phyloP scores from a whole-genome alignment of 768 basidiomycete genomes.

The Amanita thiersii region DNA sequence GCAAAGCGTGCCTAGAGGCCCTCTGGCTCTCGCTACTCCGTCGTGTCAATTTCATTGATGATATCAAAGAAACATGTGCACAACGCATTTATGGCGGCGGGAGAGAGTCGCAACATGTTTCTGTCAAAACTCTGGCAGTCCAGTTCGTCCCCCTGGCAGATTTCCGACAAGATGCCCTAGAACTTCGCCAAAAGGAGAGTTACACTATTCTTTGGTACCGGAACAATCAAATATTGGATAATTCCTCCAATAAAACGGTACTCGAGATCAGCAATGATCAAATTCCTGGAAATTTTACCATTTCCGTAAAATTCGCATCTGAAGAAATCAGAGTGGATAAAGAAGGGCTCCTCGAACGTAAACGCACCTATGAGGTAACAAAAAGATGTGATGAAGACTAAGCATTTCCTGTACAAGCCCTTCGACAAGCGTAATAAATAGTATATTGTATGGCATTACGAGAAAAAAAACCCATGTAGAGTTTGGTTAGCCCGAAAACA shows the following conservation, averaged over 20 bases:
- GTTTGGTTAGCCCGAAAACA: conserved; percentile 6
- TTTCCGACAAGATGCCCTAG: conserved; percentile 26
- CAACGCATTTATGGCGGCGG: not conserved
- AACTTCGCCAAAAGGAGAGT: conserved; percentile 18
- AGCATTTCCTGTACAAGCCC: not conserved
- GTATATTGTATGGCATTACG: conserved; percentile 11
- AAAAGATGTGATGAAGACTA: conserved; percentile 4
- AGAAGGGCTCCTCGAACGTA: conserved; percentile 16
- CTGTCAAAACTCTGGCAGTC: conserved; percentile 31
- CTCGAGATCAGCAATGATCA: conserved; percentile 29
- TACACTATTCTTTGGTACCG: conserved; percentile 52
- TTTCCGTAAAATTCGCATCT: conserved; percentile 43
- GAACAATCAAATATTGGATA: conserved; percentile 33
- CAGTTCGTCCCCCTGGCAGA: conserved; percentile 56
- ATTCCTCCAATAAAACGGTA: conserved; percentile 42
- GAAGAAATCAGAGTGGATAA: conserved; percentile 49
- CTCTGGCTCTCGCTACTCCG: conserved; percentile 63
- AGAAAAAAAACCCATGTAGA: conserved; percentile 2
- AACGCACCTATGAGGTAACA: conserved; percentile 16
- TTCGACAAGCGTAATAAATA: conserved; percentile 2
- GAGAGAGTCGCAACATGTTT: conserved; percentile 2
- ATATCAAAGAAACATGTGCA: conserved; percentile 32
- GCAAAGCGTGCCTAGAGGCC: conserved; percentile 65
- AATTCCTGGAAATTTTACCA: conserved; percentile 32
- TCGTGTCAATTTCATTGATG: conserved; percentile 56